Evolutionary conservation across 345 rosid genomes (phyloP).

Genomic region (Pugionium cornutum): DNA sequence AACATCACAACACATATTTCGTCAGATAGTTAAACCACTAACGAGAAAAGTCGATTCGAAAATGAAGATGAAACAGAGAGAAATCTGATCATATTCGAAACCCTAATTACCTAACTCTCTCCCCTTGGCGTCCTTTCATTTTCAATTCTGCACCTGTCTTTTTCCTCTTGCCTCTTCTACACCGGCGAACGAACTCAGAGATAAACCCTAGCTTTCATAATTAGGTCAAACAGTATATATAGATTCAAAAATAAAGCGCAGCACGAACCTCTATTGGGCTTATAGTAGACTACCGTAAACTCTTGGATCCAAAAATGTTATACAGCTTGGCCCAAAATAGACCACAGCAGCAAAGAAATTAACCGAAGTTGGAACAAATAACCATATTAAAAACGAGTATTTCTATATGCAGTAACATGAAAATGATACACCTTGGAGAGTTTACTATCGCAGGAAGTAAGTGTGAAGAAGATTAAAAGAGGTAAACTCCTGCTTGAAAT

Average conservation of each 20-base stretch:
- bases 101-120: conserved; percentile 69
- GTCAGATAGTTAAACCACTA: not conserved
- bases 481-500: no score
- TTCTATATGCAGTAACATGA: no score
- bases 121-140: conserved; percentile 96
- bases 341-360: no score
- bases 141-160: conserved; percentile 32
- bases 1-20: not conserved
- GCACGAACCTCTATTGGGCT: conserved; percentile 16
- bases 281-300: not conserved
- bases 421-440: no score
- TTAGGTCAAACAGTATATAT: conserved; percentile 24
- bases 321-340: not conserved
- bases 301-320: not conserved
- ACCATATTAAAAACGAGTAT: no score
- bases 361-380: no score
- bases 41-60: not conserved
- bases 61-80: not conserved
- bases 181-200: conserved; percentile 35
- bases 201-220: conserved; percentile 24
- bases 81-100: not conserved
- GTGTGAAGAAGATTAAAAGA: no score
- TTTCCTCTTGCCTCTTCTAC: conserved; percentile 29
- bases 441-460: no score
- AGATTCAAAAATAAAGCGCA: conserved; percentile 6